These are phyloP conservation scores for Tetrahymena malaccensis DNA, from an alignment of 73 alveolate species.

Conservation along the genomic window DNA sequence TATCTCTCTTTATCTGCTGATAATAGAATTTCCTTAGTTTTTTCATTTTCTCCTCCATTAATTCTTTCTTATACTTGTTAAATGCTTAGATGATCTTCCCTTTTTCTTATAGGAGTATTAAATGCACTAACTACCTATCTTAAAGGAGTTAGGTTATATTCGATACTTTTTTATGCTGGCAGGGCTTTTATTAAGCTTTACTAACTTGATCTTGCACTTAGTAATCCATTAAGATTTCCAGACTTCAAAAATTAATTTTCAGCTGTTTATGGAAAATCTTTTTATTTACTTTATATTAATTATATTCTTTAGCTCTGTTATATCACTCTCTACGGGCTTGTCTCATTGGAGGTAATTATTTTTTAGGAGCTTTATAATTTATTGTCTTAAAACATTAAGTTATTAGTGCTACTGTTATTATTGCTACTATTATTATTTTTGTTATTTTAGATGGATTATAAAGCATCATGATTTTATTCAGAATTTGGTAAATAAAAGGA, in stretches of 20 bases:
- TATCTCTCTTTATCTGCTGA: background rate
- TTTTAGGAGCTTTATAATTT: no score
- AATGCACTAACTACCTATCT: background rate
- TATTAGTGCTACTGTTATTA: background rate
- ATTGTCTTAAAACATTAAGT: background rate
- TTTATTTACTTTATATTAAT: no score
- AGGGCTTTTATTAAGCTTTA: background rate
- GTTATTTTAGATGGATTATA: background rate
- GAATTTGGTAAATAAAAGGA: background rate
- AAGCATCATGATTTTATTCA: background rate
- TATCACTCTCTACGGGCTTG: background rate
- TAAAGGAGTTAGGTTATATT: background rate
- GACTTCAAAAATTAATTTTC: background rate
- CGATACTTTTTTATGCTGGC: background rate
- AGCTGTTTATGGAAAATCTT: background rate
- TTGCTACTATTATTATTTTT: background rate
- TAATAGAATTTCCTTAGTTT: background rate
- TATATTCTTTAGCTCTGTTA: background rate
- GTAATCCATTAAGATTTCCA: background rate
- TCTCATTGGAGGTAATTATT: background rate
- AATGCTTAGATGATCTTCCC: background rate
- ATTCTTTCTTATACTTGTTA: background rate
- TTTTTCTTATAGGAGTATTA: background rate
- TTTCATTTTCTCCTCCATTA: background rate
- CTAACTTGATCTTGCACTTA: background rate